Percentiles rank a stretch among this genome's conserved stretches.
Conservation (phyloP, 768 basidiomycete species). For the Pleurotus cornucopiae region DNA sequence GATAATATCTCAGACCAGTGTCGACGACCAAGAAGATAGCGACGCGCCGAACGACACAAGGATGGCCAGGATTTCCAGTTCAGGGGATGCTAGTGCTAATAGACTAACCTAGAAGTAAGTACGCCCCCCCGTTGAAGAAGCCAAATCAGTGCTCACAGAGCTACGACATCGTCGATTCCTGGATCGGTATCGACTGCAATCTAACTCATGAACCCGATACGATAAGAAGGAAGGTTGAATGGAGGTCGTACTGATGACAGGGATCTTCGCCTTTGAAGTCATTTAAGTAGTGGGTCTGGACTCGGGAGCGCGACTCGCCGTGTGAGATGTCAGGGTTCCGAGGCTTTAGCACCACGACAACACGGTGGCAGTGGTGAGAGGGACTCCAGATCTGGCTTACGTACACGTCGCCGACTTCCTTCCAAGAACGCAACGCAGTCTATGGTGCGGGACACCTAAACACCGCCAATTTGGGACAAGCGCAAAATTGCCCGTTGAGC, state of each 20-base stretch:
- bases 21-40: not conserved
- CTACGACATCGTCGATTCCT: constrained; percentile 78
- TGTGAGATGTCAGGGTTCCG: too few relatives aligned
- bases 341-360: too few relatives aligned
- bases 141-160: constrained; percentile 48
- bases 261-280: constrained; percentile 26
- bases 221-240: not conserved
- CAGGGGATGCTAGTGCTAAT: constrained; percentile 77
- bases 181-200: constrained; percentile 78
- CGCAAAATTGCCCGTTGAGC: not conserved
- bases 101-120: constrained; percentile 38
- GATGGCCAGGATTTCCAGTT: constrained; percentile 75
- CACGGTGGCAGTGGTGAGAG: too few relatives aligned
- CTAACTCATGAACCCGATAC: not conserved
- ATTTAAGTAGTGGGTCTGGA: not conserved
- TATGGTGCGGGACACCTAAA: not conserved
- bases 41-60: constrained; percentile 67
- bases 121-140: not conserved
- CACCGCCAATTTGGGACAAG: constrained; percentile 1
- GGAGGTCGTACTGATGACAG: constrained; percentile 61
- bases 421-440: too few relatives aligned
- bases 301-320: too few relatives aligned
- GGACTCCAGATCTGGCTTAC: too few relatives aligned
- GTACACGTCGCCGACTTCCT: too few relatives aligned
- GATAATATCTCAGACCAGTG: too few relatives aligned